These are phyloP conservation scores for Salvia sclarea DNA, from an alignment of 305 asterid genomes.

Conservation along the genomic window DNA sequence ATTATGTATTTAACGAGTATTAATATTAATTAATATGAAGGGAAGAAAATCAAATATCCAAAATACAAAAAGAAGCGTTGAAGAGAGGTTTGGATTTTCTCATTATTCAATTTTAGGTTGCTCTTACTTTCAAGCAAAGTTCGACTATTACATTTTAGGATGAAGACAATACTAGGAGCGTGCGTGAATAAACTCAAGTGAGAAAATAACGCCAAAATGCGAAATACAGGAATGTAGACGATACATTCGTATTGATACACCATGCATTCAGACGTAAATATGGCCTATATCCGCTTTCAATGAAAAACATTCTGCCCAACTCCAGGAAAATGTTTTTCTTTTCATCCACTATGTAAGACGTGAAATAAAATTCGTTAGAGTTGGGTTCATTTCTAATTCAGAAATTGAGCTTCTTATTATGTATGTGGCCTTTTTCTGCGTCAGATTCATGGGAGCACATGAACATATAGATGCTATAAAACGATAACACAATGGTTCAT, in stretches of 20 bases:
- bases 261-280: conserved; percentile 41
- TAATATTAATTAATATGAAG: not conserved
- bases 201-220: not conserved
- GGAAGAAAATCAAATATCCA: not conserved
- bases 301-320: not conserved
- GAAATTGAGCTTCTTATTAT: conserved; percentile 6
- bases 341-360: not conserved
- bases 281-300: conserved; percentile 28
- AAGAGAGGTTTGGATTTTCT: not conserved
- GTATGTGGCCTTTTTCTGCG: conserved; percentile 29
- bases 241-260: not conserved
- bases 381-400: not conserved
- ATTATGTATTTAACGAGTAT: not conserved
- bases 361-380: not conserved
- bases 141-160: not conserved
- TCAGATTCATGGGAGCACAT: conserved; percentile 8
- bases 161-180: not conserved
- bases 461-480: too few relatives aligned
- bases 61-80: not conserved
- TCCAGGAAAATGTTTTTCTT: not conserved
- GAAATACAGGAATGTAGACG: conserved; percentile 31
- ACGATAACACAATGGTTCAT: too few relatives aligned
- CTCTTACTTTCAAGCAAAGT: not conserved
- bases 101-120: conserved; percentile 13
- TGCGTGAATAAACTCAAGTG: not conserved